Evolutionary conservation across 306 rosid genomes (phyloP).

Genomic region (Trichosanthes truncata): DNA sequence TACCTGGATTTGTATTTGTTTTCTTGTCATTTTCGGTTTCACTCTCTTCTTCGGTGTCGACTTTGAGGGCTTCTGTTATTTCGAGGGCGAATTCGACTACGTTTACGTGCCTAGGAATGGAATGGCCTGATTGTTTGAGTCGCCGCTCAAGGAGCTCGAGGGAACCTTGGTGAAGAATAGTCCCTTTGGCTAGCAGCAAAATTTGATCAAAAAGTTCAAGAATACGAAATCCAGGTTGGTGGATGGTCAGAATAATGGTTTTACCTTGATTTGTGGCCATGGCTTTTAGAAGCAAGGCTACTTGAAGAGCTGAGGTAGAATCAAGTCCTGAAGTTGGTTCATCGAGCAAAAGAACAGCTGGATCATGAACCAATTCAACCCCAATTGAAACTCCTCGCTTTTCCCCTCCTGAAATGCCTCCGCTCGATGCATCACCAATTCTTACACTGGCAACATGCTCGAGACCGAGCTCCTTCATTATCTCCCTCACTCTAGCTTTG

Average conservation of each 20-base stretch:
- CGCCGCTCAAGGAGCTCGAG: constrained; percentile 19
- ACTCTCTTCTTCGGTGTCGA: constrained; percentile 10
- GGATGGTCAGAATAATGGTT: constrained; percentile 36
- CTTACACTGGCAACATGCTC: constrained; percentile 20
- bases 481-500: constrained; percentile 20
- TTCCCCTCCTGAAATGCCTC: constrained; percentile 37
- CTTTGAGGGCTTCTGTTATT: constrained; percentile 17
- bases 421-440: constrained; percentile 25
- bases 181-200: constrained; percentile 24
- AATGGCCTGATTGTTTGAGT: constrained; percentile 18
- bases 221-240: constrained; percentile 34
- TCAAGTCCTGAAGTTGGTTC: constrained; percentile 45
- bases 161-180: constrained; percentile 33
- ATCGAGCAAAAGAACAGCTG: constrained; percentile 34
- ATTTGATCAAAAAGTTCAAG: constrained; percentile 34
- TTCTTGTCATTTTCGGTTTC: neutral
- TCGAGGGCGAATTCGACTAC: constrained; percentile 37
- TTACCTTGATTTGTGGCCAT: constrained; percentile 31
- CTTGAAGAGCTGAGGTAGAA: constrained; percentile 32
- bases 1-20: neutral
- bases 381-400: constrained; percentile 34
- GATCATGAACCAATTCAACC: constrained; percentile 32
- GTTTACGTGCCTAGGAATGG: constrained; percentile 33
- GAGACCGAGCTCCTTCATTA: constrained; percentile 31
- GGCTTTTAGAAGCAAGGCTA: constrained; percentile 29